phyloP scores from a whole-genome alignment of 192 early-diverging fungal genomes.

The Coemansia sp. region DNA sequence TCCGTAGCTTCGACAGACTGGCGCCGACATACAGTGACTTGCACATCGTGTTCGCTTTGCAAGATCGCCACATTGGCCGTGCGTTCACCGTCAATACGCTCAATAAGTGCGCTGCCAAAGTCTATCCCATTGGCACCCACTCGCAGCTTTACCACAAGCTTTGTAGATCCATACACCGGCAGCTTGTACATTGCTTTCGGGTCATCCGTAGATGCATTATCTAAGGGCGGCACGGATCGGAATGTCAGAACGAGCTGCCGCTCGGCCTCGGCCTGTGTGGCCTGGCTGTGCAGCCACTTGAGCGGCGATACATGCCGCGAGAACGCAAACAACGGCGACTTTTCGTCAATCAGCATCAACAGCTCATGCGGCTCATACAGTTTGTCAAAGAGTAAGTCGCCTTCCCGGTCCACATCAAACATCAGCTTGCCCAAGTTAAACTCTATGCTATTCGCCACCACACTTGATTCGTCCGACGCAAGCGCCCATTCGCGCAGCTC shows the following conservation, averaged over 20 bases:
- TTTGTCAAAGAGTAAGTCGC: slow-evolving; percentile 8
- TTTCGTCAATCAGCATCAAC: slow-evolving; percentile 7
- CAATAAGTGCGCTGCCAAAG: slow-evolving; percentile 12
- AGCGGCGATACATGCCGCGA: slow-evolving; percentile 34
- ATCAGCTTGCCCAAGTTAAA: slow-evolving; percentile 34
- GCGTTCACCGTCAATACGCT: not conserved
- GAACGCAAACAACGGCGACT: slow-evolving; percentile 35
- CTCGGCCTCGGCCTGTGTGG: not conserved
- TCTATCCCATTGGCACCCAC: slow-evolving; percentile 6
- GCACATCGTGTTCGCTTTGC: slow-evolving; percentile 29
- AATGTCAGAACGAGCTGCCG: slow-evolving; percentile 28
- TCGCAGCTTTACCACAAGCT: slow-evolving; percentile 20
- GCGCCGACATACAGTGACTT: slow-evolving; percentile 5
- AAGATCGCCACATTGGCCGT: slow-evolving; percentile 27
- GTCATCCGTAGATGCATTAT: not conserved
- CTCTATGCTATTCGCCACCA: not conserved
- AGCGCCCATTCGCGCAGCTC: slow-evolving; percentile 22
- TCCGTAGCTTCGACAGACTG: slow-evolving; percentile 7
- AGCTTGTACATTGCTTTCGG: slow-evolving; percentile 8
- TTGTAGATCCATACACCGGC: slow-evolving; percentile 15
- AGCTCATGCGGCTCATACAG: slow-evolving; percentile 22
- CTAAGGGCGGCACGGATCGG: not conserved
- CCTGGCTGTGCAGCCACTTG: slow-evolving; percentile 25
- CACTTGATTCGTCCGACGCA: not conserved
- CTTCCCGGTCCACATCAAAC: slow-evolving; percentile 24